Base-by-base conservation (phyloP, 1,284 basidiomycete genomes). In the Boletus calvinii region DNA sequence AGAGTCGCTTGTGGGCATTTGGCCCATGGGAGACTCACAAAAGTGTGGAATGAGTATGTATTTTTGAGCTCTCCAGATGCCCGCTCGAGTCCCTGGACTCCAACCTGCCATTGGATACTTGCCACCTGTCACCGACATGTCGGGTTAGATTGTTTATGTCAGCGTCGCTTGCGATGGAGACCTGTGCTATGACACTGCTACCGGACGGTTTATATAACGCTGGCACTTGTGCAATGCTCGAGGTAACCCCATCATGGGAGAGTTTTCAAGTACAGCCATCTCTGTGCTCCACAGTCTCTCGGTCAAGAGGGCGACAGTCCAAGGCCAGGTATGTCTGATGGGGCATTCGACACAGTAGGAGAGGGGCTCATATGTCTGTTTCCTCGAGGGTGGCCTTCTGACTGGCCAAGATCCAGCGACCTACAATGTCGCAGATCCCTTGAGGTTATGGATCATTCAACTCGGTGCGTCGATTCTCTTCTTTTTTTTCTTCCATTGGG, bases 401-500 rank as follows among this genome's bases (percentile, higher is more conserved):
- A 83, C 74, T 37, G 85, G 87, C 11, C 77, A 83, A 57, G 83
- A 94, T 63, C 92, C 92, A 0, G 77, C 86, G 1, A 64, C 67
- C 1, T 83, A 84, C 72, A 83, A 88, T 58, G 45, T 75, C 0
- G 51, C 69, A 1, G 88, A 94, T 70, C 94, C 94, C 6, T 72
- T 97, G 57, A 83, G 90, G 18, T 71, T 95, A 66, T 97, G 93
- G 87, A 90, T 94, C 65, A 85, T 97, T 51, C 93, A 94, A 79
- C 77, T 92, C 43, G 84, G 89, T 87, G 55, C 56, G 83, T 74
- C 36, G 15, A 43, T 18, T 12, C 9, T 11, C 34, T 29, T 31
- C 3, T 29, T 32, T 2, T 37, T n/a, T 32, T 2, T 37, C n/a
- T n/a, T 3, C 13, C 7, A 18, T 13, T 9, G 6, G 22, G 17